Conservation (phyloP, 805 yeast genomes). For the Jamesozyma hellenica region DNA sequence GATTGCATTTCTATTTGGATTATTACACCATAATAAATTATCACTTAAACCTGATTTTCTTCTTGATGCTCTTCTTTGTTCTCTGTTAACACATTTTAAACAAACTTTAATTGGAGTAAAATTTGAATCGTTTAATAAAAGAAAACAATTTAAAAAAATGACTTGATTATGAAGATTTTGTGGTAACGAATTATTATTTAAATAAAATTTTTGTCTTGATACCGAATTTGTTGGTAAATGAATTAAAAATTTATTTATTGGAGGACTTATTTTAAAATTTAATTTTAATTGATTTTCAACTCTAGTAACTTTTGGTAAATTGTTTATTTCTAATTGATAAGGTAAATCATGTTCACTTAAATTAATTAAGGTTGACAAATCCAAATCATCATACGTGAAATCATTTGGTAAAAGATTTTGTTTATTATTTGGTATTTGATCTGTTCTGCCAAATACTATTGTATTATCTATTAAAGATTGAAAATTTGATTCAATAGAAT, state of each 20-base stretch:
- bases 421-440: not conserved
- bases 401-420: not conserved
- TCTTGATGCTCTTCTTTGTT: constrained; percentile 86
- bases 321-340: constrained; percentile 43
- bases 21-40: constrained; percentile 67
- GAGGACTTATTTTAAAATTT: constrained; percentile 55
- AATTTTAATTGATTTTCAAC: constrained; percentile 94
- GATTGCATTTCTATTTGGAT: constrained; percentile 67
- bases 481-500: not conserved
- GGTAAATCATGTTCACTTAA: constrained; percentile 19
- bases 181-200: constrained; percentile 37
- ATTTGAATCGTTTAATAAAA: constrained; percentile 45
- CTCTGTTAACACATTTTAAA: constrained; percentile 81
- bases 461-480: constrained; percentile 7
- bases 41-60: constrained; percentile 75
- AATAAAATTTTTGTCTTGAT: constrained; percentile 74
- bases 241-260: constrained; percentile 50
- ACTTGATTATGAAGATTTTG: constrained; percentile 42
- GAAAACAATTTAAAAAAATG: constrained; percentile 67
- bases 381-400: not conserved
- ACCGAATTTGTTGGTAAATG: constrained; percentile 83
- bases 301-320: constrained; percentile 72
- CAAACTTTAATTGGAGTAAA: constrained; percentile 63
- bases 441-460: constrained; percentile 9
- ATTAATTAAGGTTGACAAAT: not conserved